A percentile compares a stretch with the other conserved stretches of the same genome.
Evolutionary conservation across 148 eudicot species (phyloP).

Genomic region (Heliosperma pusillum): DNA sequence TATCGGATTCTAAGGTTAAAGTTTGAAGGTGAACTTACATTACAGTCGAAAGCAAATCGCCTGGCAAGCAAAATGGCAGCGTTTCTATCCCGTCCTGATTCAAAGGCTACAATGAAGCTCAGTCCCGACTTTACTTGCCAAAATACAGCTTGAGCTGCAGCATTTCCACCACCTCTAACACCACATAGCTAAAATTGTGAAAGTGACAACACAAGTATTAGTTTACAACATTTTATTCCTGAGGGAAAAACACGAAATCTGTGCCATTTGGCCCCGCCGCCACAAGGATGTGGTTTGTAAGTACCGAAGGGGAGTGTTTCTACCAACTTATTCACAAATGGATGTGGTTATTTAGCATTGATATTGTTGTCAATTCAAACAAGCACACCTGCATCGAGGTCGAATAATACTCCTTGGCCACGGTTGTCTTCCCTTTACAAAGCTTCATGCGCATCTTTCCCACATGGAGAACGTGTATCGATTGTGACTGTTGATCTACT

Average conservation of each 20-base stretch:
- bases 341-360: neutral
- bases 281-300: neutral
- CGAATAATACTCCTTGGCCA: constrained; percentile 87
- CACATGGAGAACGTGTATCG: constrained; percentile 77
- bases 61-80: constrained; percentile 95
- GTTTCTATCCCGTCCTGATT: constrained; percentile 86
- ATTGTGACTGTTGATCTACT: constrained; percentile 60
- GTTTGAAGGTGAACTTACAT: constrained; percentile 52
- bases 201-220: constrained; percentile 2
- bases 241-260: neutral
- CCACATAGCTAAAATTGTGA: constrained; percentile 65
- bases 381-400: constrained; percentile 79
- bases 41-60: constrained; percentile 94
- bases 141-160: constrained; percentile 85
- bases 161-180: constrained; percentile 97
- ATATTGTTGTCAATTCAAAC: neutral
- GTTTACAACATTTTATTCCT: neutral
- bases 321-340: neutral
- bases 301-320: neutral
- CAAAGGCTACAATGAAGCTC: constrained; percentile 81
- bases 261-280: neutral
- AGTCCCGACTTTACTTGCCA: constrained; percentile 80
- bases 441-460: constrained; percentile 99
- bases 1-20: neutral
- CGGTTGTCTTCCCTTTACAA: constrained; percentile 74